phyloP scores from a whole-genome alignment of 2,329 filamentous ascomycete genomes.

The Mycocentrospora acerina region DNA sequence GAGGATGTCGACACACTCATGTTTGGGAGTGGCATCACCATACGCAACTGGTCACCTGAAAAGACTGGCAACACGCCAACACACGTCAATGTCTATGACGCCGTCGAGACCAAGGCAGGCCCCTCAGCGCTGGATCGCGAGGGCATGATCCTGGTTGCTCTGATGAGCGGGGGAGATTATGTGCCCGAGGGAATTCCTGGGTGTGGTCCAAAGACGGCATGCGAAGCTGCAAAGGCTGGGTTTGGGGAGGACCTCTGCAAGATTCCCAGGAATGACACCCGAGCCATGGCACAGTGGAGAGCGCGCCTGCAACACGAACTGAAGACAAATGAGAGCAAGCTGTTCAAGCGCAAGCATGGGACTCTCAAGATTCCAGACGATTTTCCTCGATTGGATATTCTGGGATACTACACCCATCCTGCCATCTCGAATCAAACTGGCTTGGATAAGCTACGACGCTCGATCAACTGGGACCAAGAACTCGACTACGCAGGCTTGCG shows the following conservation, averaged over 20 bases:
- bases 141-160: constrained; percentile 89
- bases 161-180: constrained; percentile 97
- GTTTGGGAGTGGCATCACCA: constrained; percentile 81
- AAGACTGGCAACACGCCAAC: constrained; percentile 70
- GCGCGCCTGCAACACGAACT: constrained; percentile 73
- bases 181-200: constrained; percentile 82
- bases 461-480: constrained; percentile 62
- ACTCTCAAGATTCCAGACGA: constrained; percentile 72
- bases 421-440: constrained; percentile 68
- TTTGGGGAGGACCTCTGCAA: constrained; percentile 77
- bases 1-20: constrained; percentile 97
- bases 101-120: constrained; percentile 55
- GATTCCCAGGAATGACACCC: constrained; percentile 60
- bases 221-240: constrained; percentile 84
- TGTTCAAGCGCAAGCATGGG: constrained; percentile 76
- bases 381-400: constrained; percentile 77
- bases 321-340: constrained; percentile 76
- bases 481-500: constrained; percentile 70
- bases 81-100: constrained; percentile 81
- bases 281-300: constrained; percentile 69
- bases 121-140: constrained; percentile 71
- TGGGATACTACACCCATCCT: constrained; percentile 86
- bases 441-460: constrained; percentile 56
- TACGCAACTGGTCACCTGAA: constrained; percentile 83
- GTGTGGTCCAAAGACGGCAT: constrained; percentile 85